Percentiles rank a stretch among this genome's conserved stretches.
Conservation (phyloP, 352 stramenopile genomes). For the Pythium angustatum region DNA sequence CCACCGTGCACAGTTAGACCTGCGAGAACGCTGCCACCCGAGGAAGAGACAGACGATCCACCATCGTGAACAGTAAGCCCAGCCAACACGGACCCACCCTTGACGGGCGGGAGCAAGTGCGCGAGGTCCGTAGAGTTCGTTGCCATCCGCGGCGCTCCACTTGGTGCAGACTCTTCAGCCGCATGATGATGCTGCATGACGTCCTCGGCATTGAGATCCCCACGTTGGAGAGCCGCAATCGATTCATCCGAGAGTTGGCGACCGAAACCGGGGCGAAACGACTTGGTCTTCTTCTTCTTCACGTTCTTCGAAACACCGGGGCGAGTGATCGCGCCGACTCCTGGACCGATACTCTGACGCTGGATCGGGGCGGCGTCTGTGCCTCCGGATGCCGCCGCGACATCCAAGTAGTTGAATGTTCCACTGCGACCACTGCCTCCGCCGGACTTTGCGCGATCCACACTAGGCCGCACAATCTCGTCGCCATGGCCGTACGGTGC, state of each 20-base stretch:
- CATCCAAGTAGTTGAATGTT: conserved; percentile 70
- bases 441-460: conserved; percentile 23
- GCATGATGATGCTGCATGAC: conserved; percentile 41
- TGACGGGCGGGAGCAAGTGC: conserved; percentile 59
- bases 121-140: conserved; percentile 62
- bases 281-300: conserved; percentile 88
- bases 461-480: conserved; percentile 15
- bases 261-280: conserved; percentile 80
- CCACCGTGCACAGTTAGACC: conserved; percentile 69
- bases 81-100: conserved; percentile 56
- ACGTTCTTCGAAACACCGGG: conserved; percentile 35
- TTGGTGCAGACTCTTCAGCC: conserved; percentile 21
- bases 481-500: conserved; percentile 10
- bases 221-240: conserved; percentile 69
- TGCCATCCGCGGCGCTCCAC: conserved; percentile 26
- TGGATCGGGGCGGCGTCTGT: conserved; percentile 5
- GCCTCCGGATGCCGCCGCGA: conserved; percentile 29
- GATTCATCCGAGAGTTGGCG: conserved; percentile 85
- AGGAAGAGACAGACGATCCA: conserved; percentile 9
- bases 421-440: conserved; percentile 18
- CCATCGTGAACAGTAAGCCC: conserved; percentile 61
- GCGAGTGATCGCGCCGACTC: conserved; percentile 13
- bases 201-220: conserved; percentile 75
- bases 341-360: conserved; percentile 18
- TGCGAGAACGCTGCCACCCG: conserved; percentile 48